These are phyloP conservation scores for Colletotrichum scovillei DNA, from an alignment of 2,329 filamentous ascomycete species.

Conservation along the genomic window DNA sequence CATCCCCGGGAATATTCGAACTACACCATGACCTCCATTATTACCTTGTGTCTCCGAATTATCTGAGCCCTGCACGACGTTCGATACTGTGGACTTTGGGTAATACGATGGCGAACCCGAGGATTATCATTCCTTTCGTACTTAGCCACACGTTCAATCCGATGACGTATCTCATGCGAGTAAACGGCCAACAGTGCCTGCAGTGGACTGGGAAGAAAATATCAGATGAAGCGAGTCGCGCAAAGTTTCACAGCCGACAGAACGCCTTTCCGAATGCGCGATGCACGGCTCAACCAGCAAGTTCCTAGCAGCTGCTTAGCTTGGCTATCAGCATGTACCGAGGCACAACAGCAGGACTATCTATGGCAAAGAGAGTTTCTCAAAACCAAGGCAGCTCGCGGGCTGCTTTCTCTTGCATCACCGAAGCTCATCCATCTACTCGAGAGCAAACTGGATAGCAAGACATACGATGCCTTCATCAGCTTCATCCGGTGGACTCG, in stretches of 20 bases:
- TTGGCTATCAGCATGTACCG: neutral
- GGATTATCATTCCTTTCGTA: neutral
- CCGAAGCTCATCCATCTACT: too few species aligned
- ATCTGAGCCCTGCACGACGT: neutral
- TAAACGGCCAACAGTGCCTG: neutral
- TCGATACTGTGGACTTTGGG: too few species aligned
- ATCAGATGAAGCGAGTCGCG: slow-evolving; percentile 7
- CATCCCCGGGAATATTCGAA: neutral
- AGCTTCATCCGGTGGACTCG: neutral
- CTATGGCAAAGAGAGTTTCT: neutral
- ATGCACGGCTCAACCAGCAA: neutral
- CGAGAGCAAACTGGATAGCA: neutral
- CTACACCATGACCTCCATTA: neutral
- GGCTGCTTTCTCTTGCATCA: neutral
- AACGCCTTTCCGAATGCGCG: neutral
- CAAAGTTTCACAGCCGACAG: neutral
- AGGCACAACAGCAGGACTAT: neutral
- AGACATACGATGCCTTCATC: neutral
- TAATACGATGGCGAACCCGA: neutral
- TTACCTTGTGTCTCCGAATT: neutral
- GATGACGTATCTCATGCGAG: neutral
- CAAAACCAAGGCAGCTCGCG: neutral
- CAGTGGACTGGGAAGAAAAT: neutral
- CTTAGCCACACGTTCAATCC: neutral
- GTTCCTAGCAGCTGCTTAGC: neutral